Evolutionary conservation across 2,329 filamentous ascomycete species (phyloP).

Genomic region (Aspergillus tubingensis): DNA sequence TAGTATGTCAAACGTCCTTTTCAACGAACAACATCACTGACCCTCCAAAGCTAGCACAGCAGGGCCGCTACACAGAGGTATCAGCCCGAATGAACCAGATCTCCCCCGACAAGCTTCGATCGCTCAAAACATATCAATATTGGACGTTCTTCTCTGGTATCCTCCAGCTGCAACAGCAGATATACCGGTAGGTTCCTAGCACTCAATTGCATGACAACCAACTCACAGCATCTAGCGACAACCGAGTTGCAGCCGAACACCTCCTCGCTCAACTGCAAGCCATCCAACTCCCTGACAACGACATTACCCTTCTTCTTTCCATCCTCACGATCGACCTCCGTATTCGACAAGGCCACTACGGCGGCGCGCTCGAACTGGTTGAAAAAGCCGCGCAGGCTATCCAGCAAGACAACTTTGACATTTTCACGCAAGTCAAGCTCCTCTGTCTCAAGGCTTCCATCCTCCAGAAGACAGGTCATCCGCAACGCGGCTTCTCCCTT

Average conservation of each 20-base stretch:
- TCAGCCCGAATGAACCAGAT: conserved; percentile 61
- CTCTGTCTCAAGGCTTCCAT: conserved; percentile 73
- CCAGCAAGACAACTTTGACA: conserved; percentile 58
- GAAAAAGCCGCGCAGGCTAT: conserved; percentile 56
- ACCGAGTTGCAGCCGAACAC: conserved; percentile 58
- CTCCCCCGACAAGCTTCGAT: conserved; percentile 63
- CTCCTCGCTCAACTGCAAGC: conserved; percentile 61
- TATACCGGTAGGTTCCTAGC: conserved; percentile 41
- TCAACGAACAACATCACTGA: conserved; percentile 2
- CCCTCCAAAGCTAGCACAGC: conserved; percentile 54
- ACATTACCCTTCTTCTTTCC: conserved; percentile 61
- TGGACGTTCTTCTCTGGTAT: conserved; percentile 47
- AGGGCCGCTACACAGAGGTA: conserved; percentile 71
- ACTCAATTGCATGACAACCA: not conserved
- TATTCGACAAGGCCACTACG: conserved; percentile 55
- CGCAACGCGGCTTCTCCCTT: conserved; percentile 75
- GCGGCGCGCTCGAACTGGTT: conserved; percentile 56
- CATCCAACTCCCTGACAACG: conserved; percentile 56
- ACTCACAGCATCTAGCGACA: conserved; percentile 46
- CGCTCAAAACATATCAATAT: conserved; percentile 72
- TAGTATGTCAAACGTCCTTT: conserved; percentile 41
- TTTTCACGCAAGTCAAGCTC: conserved; percentile 69
- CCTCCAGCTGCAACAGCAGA: conserved; percentile 44
- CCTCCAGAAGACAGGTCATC: conserved; percentile 66
- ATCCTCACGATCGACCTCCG: conserved; percentile 62